Conservation (phyloP, 345 rosid genomes). For the Eucalyptus dawsonii region DNA sequence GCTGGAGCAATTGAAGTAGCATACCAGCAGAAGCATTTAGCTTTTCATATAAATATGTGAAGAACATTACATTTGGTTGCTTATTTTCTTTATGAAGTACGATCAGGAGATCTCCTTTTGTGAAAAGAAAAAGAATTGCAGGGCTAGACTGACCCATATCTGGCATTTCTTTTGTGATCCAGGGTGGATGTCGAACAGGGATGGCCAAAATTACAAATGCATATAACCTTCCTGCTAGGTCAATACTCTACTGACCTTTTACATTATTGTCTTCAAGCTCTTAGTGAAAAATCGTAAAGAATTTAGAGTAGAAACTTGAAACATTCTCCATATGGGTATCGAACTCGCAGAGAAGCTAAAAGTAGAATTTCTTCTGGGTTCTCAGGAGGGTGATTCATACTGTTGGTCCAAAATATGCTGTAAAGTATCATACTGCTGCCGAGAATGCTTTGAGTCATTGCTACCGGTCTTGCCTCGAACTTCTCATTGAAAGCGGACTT, state of each 20-base stretch:
- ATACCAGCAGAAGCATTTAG: neutral
- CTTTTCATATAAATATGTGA: neutral
- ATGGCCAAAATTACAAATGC: constrained; percentile 95
- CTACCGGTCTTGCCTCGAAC: constrained; percentile 92
- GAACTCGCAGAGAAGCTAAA: neutral
- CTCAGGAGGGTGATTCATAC: constrained; percentile 84
- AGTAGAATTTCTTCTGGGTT: neutral
- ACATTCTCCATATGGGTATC: neutral
- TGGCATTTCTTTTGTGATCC: constrained; percentile 4
- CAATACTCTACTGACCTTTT: neutral
- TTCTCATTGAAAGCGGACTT: constrained; percentile 80
- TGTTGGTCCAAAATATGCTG: constrained; percentile 97
- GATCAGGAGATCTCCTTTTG: neutral
- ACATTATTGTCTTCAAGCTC: neutral
- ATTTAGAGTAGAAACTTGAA: neutral
- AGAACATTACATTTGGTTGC: neutral
- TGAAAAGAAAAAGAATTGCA: neutral
- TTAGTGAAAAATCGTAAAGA: neutral
- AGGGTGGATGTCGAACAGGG: constrained; percentile 99
- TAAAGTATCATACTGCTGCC: constrained; percentile 95
- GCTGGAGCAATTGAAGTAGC: neutral
- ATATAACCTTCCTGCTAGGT: constrained; percentile 97
- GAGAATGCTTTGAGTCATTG: constrained; percentile 99
- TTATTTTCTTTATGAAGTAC: neutral
- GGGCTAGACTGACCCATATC: neutral